Base-by-base conservation (phyloP, 2,329 filamentous ascomycete genomes). In the Aspergillus pseudoglaucus region DNA sequence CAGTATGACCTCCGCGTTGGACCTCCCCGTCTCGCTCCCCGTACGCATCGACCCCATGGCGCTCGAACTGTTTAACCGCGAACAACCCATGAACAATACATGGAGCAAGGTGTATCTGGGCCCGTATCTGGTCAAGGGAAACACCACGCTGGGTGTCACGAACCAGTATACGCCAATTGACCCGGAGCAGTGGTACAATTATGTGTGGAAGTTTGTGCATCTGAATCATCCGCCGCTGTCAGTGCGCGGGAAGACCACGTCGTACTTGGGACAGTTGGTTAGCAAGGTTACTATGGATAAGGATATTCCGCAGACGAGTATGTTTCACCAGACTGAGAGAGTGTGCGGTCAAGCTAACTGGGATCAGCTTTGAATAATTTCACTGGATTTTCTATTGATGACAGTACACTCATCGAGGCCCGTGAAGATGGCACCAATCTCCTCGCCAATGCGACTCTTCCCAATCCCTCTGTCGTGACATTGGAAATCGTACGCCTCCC, bases 391-490 rank as follows among this genome's bases (percentile, higher is more conserved):
- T 67, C 67, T 42, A 68, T 78, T 42, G 72, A 68, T 6, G 65
- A 73, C 47, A 69, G 75, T 46, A 64, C 65, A 23, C 65, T 78
- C 44, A 59, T 72, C 5, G 64, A 65, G 22, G 53, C 66, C 2
- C 48, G 63, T 35, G 49, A 60, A 0, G 74, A 79, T 50, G 73
- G 73, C 47, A 73, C 75, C 30, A 83, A 82, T 55, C 68, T 82
- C 45, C 48, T 74, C 27, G 80, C 76, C 56, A 74, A 70, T 42
- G 74, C 78, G 45, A 71, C 65, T 30, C 75, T 83, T 35, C 78
- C 78, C 47, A 83, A 83, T 58, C 79, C 78, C 0, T 79, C 78
- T 1, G 68, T 79, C 23, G 63, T 81, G 61, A 80, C 74, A 3
- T 60, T 82, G 42, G 70, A 75, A 41, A 73, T 83, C 50, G 60